phyloP scores from a whole-genome alignment of 2,329 filamentous ascomycete genomes.

The Phoma sp. region DNA sequence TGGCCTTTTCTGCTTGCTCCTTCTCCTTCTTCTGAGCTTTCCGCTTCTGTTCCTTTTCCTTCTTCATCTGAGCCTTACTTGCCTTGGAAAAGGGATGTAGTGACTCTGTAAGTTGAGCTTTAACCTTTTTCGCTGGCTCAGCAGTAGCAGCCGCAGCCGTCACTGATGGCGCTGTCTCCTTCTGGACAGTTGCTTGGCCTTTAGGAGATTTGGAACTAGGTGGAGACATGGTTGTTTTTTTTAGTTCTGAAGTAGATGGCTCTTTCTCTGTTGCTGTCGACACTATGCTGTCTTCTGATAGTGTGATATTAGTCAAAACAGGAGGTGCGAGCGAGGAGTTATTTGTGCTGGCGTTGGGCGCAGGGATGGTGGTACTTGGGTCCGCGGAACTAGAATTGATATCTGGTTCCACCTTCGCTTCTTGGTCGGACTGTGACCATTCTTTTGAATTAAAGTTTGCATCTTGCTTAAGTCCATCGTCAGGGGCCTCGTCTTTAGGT shows the following conservation, averaged over 20 bases:
- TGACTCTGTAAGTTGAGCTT: conserved; percentile 39
- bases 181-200: not conserved
- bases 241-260: not conserved
- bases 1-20: conserved; percentile 23
- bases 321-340: not conserved
- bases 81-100: conserved; percentile 39
- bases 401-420: not conserved
- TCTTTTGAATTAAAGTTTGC: conserved; percentile 33
- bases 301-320: not conserved
- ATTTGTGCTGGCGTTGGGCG: not conserved
- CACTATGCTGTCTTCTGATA: not conserved
- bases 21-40: conserved; percentile 43
- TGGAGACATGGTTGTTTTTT: not conserved
- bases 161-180: not conserved
- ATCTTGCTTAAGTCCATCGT: conserved; percentile 36
- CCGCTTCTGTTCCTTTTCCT: conserved; percentile 47
- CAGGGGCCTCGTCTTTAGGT: conserved; percentile 18
- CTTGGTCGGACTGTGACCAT: conserved; percentile 26
- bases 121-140: conserved; percentile 27
- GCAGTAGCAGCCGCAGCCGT: not conserved
- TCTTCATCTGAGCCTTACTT: conserved; percentile 39
- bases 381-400: conserved; percentile 4
- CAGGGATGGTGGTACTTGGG: conserved; percentile 1
- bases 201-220: not conserved
- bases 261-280: not conserved